Evolutionary conservation across 352 stramenopile species (phyloP).

Genomic region (Lagenidium giganteum): DNA sequence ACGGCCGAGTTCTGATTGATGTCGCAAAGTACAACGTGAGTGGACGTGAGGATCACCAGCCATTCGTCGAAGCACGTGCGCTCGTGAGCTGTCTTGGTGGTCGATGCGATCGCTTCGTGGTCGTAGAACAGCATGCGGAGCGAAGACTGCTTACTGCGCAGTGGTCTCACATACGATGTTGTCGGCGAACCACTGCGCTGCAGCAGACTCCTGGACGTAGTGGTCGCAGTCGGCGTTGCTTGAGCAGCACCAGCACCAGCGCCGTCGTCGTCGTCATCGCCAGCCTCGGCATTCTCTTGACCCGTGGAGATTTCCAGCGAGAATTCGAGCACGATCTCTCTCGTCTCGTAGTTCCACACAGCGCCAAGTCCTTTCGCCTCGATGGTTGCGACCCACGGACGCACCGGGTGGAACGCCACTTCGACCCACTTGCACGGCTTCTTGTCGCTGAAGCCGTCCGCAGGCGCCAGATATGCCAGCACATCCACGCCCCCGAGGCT

Average conservation of each 20-base stretch:
- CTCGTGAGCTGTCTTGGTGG: slow-evolving; percentile 24
- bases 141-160: slow-evolving; percentile 18
- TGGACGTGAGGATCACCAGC: slow-evolving; percentile 38
- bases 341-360: slow-evolving; percentile 58
- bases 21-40: slow-evolving; percentile 47
- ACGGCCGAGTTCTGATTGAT: slow-evolving; percentile 43
- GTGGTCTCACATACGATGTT: slow-evolving; percentile 38
- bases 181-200: slow-evolving; percentile 28
- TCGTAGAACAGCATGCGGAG: slow-evolving; percentile 61
- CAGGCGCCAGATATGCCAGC: slow-evolving; percentile 22
- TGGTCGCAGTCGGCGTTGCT: too few relatives aligned
- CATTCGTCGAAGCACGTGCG: slow-evolving; percentile 55
- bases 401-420: slow-evolving; percentile 40
- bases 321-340: slow-evolving; percentile 45
- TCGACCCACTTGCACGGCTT: slow-evolving; percentile 46
- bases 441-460: slow-evolving; percentile 48
- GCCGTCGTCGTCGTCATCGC: slow-evolving; percentile 14
- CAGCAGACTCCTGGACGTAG: slow-evolving; percentile 20
- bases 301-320: slow-evolving; percentile 40
- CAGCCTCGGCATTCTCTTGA: too few relatives aligned
- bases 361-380: slow-evolving; percentile 40
- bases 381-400: slow-evolving; percentile 51
- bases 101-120: slow-evolving; percentile 39
- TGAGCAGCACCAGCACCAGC: too few relatives aligned
- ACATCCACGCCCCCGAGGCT: slow-evolving; percentile 37